phyloP scores from a whole-genome alignment of 257 asterid species.

The Eucommia ulmoides region DNA sequence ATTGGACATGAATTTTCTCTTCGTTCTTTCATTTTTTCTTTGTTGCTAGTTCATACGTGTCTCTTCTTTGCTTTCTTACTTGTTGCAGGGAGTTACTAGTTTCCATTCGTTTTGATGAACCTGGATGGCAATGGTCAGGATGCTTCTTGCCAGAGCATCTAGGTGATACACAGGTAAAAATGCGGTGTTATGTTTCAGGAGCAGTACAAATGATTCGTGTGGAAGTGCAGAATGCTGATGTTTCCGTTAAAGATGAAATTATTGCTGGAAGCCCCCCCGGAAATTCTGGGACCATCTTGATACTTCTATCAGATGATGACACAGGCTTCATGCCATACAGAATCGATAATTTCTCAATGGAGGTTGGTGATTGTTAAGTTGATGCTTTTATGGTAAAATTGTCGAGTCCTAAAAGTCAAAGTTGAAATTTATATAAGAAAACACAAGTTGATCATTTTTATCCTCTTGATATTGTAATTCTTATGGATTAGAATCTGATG shows the following conservation, averaged over 20 bases:
- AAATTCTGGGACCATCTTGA: constrained; percentile 81
- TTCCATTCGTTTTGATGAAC: constrained; percentile 70
- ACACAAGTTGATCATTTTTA: too few species aligned
- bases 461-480: too few species aligned
- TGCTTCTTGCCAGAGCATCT: constrained; percentile 87
- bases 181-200: constrained; percentile 64
- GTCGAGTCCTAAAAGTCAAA: too few species aligned
- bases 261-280: constrained; percentile 76
- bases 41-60: constrained; percentile 2
- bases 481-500: too few species aligned
- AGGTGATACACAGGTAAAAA: constrained; percentile 92
- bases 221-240: constrained; percentile 93
- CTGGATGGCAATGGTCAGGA: constrained; percentile 99
- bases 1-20: too few species aligned
- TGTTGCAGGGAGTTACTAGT: constrained; percentile 68
- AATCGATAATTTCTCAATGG: constrained; percentile 89
- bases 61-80: constrained; percentile 3
- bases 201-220: constrained; percentile 80
- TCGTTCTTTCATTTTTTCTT: constrained; percentile 3
- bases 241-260: constrained; percentile 58
- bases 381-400: too few species aligned
- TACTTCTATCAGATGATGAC: constrained; percentile 82
- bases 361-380: constrained; percentile 66
- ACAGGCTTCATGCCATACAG: constrained; percentile 98
- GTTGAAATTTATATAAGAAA: too few species aligned